Percentiles rank a stretch among this genome's conserved stretches.
phyloP scores from a whole-genome alignment of 192 early-diverging fungal genomes.

The Backusella psychrophila region DNA sequence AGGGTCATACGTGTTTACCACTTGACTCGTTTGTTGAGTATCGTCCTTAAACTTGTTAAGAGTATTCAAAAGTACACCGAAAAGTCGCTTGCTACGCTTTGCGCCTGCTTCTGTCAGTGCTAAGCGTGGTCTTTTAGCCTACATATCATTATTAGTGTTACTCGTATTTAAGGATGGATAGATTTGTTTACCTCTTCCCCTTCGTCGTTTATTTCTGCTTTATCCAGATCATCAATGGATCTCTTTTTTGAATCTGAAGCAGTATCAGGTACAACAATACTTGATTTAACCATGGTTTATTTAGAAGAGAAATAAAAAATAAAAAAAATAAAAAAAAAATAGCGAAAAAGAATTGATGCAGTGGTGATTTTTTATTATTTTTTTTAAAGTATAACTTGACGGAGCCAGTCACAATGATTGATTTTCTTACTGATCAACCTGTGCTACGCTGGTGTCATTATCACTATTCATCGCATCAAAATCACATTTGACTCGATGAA shows the following conservation, averaged over 20 bases:
- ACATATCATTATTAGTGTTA: neutral
- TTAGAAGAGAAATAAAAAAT: neutral
- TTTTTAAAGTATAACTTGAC: neutral
- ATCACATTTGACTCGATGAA: slow-evolving; percentile 2
- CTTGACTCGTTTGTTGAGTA: slow-evolving; percentile 40
- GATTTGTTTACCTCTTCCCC: neutral
- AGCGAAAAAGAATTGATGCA: neutral
- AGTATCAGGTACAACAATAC: slow-evolving; percentile 26
- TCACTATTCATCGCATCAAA: neutral
- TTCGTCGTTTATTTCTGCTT: neutral
- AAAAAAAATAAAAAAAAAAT: neutral
- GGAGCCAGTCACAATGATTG: neutral
- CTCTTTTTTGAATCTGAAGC: slow-evolving; percentile 1
- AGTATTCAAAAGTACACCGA: slow-evolving; percentile 51
- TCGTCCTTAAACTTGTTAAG: slow-evolving; percentile 55
- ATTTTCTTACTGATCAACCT: neutral
- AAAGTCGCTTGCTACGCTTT: slow-evolving; percentile 44
- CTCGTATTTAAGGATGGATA: too few species aligned
- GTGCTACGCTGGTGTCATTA: neutral
- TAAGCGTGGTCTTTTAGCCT: slow-evolving; percentile 41
- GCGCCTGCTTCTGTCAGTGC: slow-evolving; percentile 31
- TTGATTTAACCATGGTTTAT: slow-evolving; percentile 24
- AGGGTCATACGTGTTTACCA: slow-evolving; percentile 20
- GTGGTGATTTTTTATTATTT: neutral
- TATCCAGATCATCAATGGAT: neutral